Conservation (phyloP, 441 rosid species). For the Pelargonium fulgidum region DNA sequence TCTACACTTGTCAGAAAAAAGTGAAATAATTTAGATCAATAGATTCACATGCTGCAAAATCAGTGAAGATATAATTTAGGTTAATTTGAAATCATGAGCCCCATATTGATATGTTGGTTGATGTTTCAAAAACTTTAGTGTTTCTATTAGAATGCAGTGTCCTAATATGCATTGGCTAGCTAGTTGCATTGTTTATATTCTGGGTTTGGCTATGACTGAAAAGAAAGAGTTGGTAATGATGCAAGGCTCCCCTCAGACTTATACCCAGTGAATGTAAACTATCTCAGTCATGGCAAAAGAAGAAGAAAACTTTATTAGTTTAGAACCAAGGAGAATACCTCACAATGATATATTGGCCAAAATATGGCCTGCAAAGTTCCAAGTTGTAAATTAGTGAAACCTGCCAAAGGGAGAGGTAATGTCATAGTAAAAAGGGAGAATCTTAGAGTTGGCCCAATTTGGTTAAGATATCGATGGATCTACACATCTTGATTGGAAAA, state of each 20-base stretch:
- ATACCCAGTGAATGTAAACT: no score
- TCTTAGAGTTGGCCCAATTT: neutral
- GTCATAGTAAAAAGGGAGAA: neutral
- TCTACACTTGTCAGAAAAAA: neutral
- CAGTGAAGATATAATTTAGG: neutral
- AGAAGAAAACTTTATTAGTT: neutral
- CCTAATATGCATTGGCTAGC: neutral
- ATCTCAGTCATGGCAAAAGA: neutral
- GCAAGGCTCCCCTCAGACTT: no score
- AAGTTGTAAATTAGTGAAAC: conserved; percentile 1
- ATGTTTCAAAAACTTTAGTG: neutral
- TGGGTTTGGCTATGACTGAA: no score
- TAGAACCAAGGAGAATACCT: neutral
- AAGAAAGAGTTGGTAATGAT: no score
- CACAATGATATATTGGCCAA: neutral
- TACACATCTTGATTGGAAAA: neutral
- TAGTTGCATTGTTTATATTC: neutral
- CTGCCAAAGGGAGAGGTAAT: neutral
- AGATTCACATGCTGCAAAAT: conserved; percentile 4
- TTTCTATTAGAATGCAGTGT: neutral
- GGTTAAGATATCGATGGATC: neutral
- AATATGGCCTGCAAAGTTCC: conserved; percentile 4
- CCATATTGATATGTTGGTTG: neutral
- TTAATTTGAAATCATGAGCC: neutral
- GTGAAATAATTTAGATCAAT: neutral